Percentiles rank a stretch among this genome's conserved stretches.
phyloP scores from a whole-genome alignment of 805 yeast genomes.

The Suhomyces emberorum region DNA sequence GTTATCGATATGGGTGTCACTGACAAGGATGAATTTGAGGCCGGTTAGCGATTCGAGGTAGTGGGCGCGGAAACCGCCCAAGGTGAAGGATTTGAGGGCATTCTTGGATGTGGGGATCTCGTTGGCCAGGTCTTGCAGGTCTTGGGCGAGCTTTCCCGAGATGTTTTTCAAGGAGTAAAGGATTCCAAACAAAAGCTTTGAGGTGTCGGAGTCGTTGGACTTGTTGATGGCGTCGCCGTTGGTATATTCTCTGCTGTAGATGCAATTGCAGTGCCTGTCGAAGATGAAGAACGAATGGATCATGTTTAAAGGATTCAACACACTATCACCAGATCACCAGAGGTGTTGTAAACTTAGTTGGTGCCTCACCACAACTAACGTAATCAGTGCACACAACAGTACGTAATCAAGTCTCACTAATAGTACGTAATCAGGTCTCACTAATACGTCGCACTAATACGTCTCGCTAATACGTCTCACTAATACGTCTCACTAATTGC shows the following conservation, averaged over 20 bases:
- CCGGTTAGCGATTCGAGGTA: constrained; percentile 77
- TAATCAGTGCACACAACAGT: too few species aligned
- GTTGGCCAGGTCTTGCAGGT: constrained; percentile 15
- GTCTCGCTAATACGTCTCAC: too few species aligned
- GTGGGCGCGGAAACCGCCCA: constrained; percentile 77
- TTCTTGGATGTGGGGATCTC: constrained; percentile 15
- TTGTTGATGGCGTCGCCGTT: constrained; percentile 36
- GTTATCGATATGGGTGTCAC: constrained; percentile 60
- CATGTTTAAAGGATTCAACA: constrained; percentile 25
- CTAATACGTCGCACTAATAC: too few species aligned
- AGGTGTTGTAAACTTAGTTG: too few species aligned
- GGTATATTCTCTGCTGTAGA: constrained; percentile 66
- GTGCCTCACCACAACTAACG: too few species aligned
- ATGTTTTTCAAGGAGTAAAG: constrained; percentile 76
- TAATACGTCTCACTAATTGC: too few species aligned
- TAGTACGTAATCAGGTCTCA: too few species aligned
- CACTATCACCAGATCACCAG: too few species aligned
- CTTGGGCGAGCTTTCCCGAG: constrained; percentile 48
- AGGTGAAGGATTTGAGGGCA: constrained; percentile 53
- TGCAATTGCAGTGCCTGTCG: constrained; percentile 88
- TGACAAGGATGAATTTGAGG: constrained; percentile 67
- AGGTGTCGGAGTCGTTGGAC: constrained; percentile 62
- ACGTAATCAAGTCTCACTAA: too few species aligned
- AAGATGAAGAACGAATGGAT: constrained; percentile 86
- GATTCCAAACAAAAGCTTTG: constrained; percentile 83